Base-by-base conservation (phyloP, 2,329 filamentous ascomycete species). In the Cladobotryum protrusum region DNA sequence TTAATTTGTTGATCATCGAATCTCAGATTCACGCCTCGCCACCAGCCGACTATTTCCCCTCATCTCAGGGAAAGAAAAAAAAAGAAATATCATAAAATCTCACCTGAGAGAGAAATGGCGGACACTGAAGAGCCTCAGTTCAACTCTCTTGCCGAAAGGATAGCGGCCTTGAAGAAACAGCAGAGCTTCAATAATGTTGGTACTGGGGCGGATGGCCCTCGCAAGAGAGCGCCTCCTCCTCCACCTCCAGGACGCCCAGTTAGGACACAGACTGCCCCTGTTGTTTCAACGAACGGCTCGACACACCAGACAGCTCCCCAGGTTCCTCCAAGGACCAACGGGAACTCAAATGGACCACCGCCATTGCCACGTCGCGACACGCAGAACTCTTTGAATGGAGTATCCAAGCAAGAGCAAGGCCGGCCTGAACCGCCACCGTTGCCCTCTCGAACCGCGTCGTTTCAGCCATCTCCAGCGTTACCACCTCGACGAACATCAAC, bases 121-220 rank as follows among this genome's bases (percentile, higher is more conserved):
- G 81, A 85, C 47, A 70, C 74, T 41, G 78, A 83, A 58, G 81
- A 84, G 60, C 79, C 79, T 36, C 77, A 77, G 54, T 83, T 81
- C 63, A 81, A 71, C 52, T 77, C 76, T 7, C 72, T 85, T 20
- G 75, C 78, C 4, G 79, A 83, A 64, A 74, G 82, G 47, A 85
- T 85, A 54, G 81, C 81, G 9, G 82, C 82, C 29, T 72, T 85
- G 55, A 84, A 84, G 57, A 68, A 71, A 60, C 76, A 83, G 63
- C 79, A 79, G 65, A 79, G 78, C 69, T 79, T 84, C 68, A 69
- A 68, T 47, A 53, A 17, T 19, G 43, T 36, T 44, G 53, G 53
- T 13, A 49, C 48, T 50, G 59, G 67, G 13, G 66, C 69, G 18
- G 64, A 65, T 48, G 66, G 72, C 19, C 68, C 72, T 20, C 75